These are phyloP conservation scores for Vicia faba DNA, from an alignment of 306 rosid genomes.

Conservation along the genomic window DNA sequence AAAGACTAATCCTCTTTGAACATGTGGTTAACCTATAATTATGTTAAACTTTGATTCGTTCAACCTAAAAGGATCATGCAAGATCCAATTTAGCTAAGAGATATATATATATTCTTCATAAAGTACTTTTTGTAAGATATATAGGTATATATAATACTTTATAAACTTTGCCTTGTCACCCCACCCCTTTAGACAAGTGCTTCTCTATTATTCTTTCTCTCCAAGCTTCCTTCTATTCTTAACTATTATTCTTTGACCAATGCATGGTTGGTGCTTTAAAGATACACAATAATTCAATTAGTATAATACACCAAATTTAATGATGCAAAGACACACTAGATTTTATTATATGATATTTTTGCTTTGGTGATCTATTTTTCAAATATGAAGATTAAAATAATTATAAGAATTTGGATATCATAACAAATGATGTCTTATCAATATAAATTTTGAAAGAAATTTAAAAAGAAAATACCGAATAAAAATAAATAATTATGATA, in stretches of 20 bases:
- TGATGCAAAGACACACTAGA: constrained; percentile 13
- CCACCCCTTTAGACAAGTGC: constrained; percentile 42
- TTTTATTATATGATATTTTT: constrained; percentile 10
- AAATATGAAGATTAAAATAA: too few relatives aligned
- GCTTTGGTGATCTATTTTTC: constrained; percentile 26
- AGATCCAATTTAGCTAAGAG: constrained; percentile 42
- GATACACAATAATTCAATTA: constrained; percentile 29
- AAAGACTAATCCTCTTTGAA: constrained; percentile 51
- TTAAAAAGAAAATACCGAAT: constrained; percentile 27
- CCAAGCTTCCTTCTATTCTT: constrained; percentile 29
- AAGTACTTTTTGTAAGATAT: constrained; percentile 48
- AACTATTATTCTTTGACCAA: constrained; percentile 33
- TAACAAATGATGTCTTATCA: constrained; percentile 5
- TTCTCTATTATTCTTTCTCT: constrained; percentile 42
- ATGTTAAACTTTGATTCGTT: too few relatives aligned
- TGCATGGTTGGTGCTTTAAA: constrained; percentile 34
- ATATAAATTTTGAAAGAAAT: background rate
- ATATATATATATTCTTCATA: constrained; percentile 44
- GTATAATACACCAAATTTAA: constrained; percentile 17
- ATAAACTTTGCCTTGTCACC: constrained; percentile 42
- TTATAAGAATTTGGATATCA: too few relatives aligned
- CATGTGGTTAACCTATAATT: constrained; percentile 47
- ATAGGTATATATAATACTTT: constrained; percentile 12
- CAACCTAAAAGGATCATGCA: constrained; percentile 35
- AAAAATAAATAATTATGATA: too few relatives aligned